Conservation (phyloP, 345 rosid species). For the Corymbia maculata region DNA sequence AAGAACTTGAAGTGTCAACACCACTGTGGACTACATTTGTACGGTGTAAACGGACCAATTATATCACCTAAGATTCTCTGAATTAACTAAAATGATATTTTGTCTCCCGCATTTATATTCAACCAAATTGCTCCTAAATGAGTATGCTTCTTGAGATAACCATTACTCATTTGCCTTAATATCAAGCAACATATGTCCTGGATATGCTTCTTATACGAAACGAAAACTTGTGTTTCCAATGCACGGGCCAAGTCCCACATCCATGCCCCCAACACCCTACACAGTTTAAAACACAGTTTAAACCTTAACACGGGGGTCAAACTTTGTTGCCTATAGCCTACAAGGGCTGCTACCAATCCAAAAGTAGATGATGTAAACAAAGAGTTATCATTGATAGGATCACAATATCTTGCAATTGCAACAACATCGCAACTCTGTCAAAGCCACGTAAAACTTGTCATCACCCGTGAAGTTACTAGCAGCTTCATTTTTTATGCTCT, state of each 20-base stretch:
- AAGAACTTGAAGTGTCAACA: not conserved
- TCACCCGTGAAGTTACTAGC: not conserved
- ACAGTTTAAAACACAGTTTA: not conserved
- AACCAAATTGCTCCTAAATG: not conserved
- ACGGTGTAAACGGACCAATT: not conserved
- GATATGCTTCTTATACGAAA: not conserved
- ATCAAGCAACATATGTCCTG: not conserved
- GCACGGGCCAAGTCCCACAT: not conserved
- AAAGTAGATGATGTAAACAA: not conserved
- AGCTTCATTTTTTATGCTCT: not conserved
- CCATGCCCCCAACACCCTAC: not conserved
- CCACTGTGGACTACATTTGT: no score
- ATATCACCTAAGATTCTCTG: not conserved
- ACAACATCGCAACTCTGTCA: not conserved
- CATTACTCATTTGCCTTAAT: not conserved
- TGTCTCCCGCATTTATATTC: not conserved
- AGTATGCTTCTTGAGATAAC: not conserved
- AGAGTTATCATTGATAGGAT: not conserved
- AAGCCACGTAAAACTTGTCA: not conserved
- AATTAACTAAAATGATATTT: no score
- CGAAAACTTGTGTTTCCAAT: not conserved
- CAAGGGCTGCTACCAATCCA: not conserved
- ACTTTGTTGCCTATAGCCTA: not conserved
- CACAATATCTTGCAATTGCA: not conserved
- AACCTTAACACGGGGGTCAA: not conserved